These are phyloP conservation scores for Suillus weaverae DNA, from an alignment of 768 basidiomycete species.

Conservation along the genomic window DNA sequence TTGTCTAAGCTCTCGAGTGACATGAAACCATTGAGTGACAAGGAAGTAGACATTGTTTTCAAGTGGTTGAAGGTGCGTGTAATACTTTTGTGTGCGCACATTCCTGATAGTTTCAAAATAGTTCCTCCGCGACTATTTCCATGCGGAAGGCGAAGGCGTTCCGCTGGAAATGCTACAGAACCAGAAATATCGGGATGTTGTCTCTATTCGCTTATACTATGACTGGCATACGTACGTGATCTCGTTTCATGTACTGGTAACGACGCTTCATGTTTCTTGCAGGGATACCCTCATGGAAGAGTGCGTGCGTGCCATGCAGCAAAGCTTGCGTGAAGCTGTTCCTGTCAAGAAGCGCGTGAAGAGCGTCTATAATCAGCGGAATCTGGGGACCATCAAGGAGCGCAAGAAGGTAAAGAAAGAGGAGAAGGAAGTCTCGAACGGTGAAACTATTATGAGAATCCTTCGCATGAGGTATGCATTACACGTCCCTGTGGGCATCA, in stretches of 20 bases:
- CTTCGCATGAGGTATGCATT: conserved; percentile 83
- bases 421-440: conserved; percentile 70
- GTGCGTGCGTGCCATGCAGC: conserved; percentile 94
- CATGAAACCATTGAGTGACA: conserved; percentile 90
- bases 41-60: conserved; percentile 98
- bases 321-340: conserved; percentile 70
- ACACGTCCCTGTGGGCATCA: background rate
- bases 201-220: conserved; percentile 91
- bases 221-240: conserved; percentile 86
- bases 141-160: conserved; percentile 90
- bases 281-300: conserved; percentile 91
- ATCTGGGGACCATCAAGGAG: conserved; percentile 93
- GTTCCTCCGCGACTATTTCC: conserved; percentile 95
- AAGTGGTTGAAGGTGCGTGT: conserved; percentile 90
- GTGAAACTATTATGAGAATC: conserved; percentile 93
- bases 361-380: conserved; percentile 89
- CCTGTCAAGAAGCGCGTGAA: conserved; percentile 87
- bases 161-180: conserved; percentile 86
- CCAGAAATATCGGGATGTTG: conserved; percentile 89
- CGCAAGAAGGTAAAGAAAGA: conserved; percentile 91
- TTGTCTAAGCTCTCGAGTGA: conserved; percentile 82
- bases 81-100: no score
- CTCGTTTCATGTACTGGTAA: background rate
- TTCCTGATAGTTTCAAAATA: conserved; percentile 29
- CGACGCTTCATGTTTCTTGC: conserved; percentile 13